Conservation (phyloP, 768 basidiomycete species). For the Artomyces pyxidatus region DNA sequence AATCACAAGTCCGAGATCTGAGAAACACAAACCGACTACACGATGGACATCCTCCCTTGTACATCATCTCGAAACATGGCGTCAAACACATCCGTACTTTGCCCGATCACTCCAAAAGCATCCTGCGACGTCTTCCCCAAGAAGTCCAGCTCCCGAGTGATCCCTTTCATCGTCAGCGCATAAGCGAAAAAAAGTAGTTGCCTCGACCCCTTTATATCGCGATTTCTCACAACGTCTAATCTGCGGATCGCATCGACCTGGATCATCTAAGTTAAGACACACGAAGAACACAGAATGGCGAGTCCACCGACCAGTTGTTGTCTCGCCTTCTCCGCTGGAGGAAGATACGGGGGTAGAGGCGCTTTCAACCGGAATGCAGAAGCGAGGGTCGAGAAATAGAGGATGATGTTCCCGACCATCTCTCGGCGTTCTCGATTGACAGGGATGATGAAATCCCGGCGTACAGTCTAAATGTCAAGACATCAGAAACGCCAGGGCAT, state of each 20-base stretch:
- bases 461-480: constrained; percentile 62
- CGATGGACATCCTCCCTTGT: too few relatives aligned
- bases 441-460: constrained; percentile 82
- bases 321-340: constrained; percentile 83
- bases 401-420: constrained; percentile 92
- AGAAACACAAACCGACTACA: too few relatives aligned
- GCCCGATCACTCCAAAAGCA: constrained; percentile 89
- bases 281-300: too few relatives aligned
- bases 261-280: background rate
- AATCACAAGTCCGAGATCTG: too few relatives aligned
- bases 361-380: constrained; percentile 79
- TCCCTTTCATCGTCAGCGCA: constrained; percentile 88
- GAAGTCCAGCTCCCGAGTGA: constrained; percentile 80
- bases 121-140: constrained; percentile 78
- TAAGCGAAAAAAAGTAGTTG: constrained; percentile 94
- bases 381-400: constrained; percentile 77
- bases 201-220: constrained; percentile 72
- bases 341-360: constrained; percentile 93
- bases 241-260: constrained; percentile 77
- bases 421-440: constrained; percentile 85
- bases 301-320: constrained; percentile 59
- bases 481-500: too few relatives aligned
- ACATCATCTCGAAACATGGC: constrained; percentile 44
- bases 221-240: constrained; percentile 81
- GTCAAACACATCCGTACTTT: constrained; percentile 76